Evolutionary conservation across 106 monocot genomes (phyloP), one percentile per base, ranked within the genome.

Genomic region (Narthecium ossifragum): DNA sequence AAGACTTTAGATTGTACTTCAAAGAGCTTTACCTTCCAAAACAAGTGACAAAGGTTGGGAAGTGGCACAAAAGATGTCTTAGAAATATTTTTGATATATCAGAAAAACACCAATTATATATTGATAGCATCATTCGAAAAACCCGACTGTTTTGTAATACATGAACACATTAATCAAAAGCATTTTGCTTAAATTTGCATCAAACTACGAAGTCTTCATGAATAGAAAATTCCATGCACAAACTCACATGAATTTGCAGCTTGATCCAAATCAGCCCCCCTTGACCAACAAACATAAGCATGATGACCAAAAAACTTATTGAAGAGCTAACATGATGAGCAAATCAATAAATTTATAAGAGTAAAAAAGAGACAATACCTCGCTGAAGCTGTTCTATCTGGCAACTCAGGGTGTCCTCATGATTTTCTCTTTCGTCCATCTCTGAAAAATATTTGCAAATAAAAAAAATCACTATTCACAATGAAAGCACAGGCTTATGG

Each of bases 331-430:
- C 15, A 28, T 0, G 18, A 9, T 30, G 3, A 55, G 0, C 0
- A 11, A 34, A 13, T 34, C 17, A 20, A 34, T n/a, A 34, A 31
- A 55, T 10, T 25, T 8, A 31, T 8, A 20, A 49, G 49, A 24
- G 49, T 33, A 23, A 28, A 60, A 15, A 30, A 54, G 22, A 62
- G 22, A 57, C 2, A 55, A 55, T 75, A 84, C 84, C 84, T 62
- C 40, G 78, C 32, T 84, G 71, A 17, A 85, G 76, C 52, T 85
- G 73, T 46, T 80, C 80, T 11, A 80, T 63, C 25, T 63, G 76
- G 51, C 30, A 50, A 31, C 22, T 62, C 57, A 80, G 58, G 26
- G 57, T 27, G 55, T 70, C 80, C 54, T 68, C 43, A 23, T 64
- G 41, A 41, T 62, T 66, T 31, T 46, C 57, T 66, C 51, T 65